A percentile compares a stretch with the other conserved stretches of the same genome.
phyloP scores from a whole-genome alignment of 2,329 filamentous ascomycete species.

The Clarireedia sp. region DNA sequence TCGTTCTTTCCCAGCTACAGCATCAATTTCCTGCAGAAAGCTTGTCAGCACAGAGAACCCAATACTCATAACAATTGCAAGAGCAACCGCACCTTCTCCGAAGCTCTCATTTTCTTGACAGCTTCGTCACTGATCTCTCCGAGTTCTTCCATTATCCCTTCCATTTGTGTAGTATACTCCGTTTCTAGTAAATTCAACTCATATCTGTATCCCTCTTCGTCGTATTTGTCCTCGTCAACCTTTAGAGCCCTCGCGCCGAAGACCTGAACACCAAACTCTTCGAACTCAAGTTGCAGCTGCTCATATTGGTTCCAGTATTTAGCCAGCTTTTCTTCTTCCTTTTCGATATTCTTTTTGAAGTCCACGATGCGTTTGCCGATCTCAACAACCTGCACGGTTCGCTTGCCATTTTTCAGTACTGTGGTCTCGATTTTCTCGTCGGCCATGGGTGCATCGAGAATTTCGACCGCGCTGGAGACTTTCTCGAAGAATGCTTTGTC shows the following conservation, averaged over 20 bases:
- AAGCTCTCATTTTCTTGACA: conserved; percentile 21
- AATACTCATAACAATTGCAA: too few species aligned
- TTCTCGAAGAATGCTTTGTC: conserved; percentile 17
- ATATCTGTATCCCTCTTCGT: conserved; percentile 12
- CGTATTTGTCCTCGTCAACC: neutral
- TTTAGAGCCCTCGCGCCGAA: conserved; percentile 16
- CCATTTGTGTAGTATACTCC: conserved; percentile 14
- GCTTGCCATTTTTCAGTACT: conserved; percentile 14
- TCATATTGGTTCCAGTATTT: conserved; percentile 26
- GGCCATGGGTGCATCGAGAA: conserved; percentile 15
- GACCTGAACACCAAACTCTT: conserved; percentile 16
- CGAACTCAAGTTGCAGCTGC: conserved; percentile 22
- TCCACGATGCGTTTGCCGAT: conserved; percentile 20
- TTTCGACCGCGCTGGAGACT: neutral
- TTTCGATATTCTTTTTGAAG: conserved; percentile 18
- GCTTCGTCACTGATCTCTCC: conserved; percentile 11
- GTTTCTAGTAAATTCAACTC: conserved; percentile 19
- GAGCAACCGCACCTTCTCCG: conserved; percentile 21
- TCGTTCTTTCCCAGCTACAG: neutral
- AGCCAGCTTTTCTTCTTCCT: conserved; percentile 18
- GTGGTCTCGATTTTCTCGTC: conserved; percentile 19
- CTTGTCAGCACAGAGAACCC: neutral
- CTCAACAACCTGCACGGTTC: conserved; percentile 10
- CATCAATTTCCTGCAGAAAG: conserved; percentile 13
- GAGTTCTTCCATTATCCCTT: conserved; percentile 20